Evolutionary conservation across 2,329 filamentous ascomycete genomes (phyloP).

Genomic region (Blumeria hordei): DNA sequence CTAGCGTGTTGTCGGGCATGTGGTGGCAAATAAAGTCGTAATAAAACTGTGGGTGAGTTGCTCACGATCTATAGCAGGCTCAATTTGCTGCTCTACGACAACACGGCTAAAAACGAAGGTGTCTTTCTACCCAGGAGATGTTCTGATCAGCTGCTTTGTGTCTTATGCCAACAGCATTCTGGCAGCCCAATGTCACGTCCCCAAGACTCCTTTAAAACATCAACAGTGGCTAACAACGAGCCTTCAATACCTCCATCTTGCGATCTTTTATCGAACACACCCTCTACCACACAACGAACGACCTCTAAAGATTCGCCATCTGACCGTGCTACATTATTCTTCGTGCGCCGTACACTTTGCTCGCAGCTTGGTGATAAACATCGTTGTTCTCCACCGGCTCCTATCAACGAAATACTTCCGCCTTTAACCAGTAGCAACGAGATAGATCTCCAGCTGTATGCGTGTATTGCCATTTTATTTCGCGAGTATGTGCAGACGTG

Average conservation of each 20-base stretch:
- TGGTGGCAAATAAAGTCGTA: too few relatives aligned
- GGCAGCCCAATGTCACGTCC: constrained; percentile 1
- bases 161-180: too few relatives aligned
- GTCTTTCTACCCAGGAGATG: too few relatives aligned
- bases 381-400: constrained; percentile 20
- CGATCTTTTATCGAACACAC: constrained; percentile 4
- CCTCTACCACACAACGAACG: constrained; percentile 13
- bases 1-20: too few relatives aligned
- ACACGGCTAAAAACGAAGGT: too few relatives aligned
- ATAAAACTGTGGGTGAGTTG: too few relatives aligned
- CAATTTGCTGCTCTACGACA: too few relatives aligned
- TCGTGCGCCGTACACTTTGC: constrained; percentile 69
- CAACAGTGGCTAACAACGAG: neutral
- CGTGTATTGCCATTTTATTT: constrained; percentile 69
- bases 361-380: constrained; percentile 40
- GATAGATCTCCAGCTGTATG: constrained; percentile 81
- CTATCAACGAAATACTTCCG: constrained; percentile 64
- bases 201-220: neutral
- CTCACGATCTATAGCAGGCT: too few relatives aligned
- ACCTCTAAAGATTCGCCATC: constrained; percentile 30
- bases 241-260: neutral
- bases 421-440: constrained; percentile 87
- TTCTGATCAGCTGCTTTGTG: too few relatives aligned
- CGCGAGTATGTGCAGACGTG: constrained; percentile 78
- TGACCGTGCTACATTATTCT: constrained; percentile 52